Percentiles rank a stretch among this genome's conserved stretches.
These are phyloP conservation scores for Nakazawaea peltata DNA, from an alignment of 805 yeast species.

Conservation along the genomic window DNA sequence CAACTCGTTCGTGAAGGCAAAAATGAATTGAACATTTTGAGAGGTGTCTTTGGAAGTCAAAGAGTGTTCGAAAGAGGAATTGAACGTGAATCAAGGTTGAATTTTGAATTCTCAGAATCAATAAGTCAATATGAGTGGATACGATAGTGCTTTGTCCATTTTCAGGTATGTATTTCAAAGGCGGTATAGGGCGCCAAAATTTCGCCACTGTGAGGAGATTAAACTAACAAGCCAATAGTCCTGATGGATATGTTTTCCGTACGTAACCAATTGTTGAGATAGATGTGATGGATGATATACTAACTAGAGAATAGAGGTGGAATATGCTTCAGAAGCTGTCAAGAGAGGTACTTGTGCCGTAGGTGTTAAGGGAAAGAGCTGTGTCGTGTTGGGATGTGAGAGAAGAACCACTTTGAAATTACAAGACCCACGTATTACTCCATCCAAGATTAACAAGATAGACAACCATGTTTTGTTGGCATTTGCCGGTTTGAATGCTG, in stretches of 20 bases:
- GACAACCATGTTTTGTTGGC: conserved; percentile 89
- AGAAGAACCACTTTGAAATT: conserved; percentile 90
- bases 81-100: no score
- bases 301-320: conserved; percentile 53
- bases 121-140: conserved; percentile 92
- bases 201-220: no score
- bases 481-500: conserved; percentile 98
- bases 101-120: no score
- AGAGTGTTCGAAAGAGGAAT: no score
- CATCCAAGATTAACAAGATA: conserved; percentile 84
- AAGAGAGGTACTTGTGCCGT: conserved; percentile 98
- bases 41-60: no score
- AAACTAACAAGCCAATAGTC: conserved; percentile 37
- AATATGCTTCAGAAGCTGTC: conserved; percentile 95
- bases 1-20: no score
- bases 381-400: conserved; percentile 94
- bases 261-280: no score
- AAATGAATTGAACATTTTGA: no score
- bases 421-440: conserved; percentile 95
- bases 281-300: no score
- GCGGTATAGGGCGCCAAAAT: no score
- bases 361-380: conserved; percentile 84
- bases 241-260: conserved; percentile 98
- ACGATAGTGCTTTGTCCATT: conserved; percentile 97
- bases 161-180: conserved; percentile 83